phyloP scores from a whole-genome alignment of 441 rosid genomes.

The Aquilaria agallochum region DNA sequence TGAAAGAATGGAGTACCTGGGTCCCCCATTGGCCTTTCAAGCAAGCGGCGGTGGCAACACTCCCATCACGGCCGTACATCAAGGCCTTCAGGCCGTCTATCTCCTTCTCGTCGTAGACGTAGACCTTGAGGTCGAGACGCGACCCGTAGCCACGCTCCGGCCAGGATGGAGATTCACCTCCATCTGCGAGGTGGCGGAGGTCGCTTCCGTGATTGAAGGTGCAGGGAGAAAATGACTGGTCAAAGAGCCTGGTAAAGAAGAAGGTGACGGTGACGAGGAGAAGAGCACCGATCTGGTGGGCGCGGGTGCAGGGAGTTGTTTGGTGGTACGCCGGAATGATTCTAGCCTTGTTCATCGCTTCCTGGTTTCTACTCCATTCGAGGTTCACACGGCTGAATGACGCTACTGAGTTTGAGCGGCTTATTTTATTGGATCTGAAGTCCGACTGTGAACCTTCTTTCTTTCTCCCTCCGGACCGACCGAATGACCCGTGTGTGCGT shows the following conservation, averaged over 20 bases:
- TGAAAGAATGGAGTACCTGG: slow-evolving; percentile 46
- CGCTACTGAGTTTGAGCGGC: too few species aligned
- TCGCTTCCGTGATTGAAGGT: slow-evolving; percentile 10
- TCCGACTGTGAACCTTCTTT: too few species aligned
- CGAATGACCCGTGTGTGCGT: too few species aligned
- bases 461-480: too few species aligned
- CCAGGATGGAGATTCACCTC: slow-evolving; percentile 51
- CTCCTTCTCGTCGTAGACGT: slow-evolving; percentile 81
- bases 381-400: background rate
- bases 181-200: slow-evolving; percentile 22
- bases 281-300: slow-evolving; percentile 85
- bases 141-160: slow-evolving; percentile 71
- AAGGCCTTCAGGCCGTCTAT: slow-evolving; percentile 63
- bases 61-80: slow-evolving; percentile 71
- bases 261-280: slow-evolving; percentile 67
- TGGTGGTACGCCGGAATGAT: slow-evolving; percentile 39
- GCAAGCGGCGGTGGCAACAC: slow-evolving; percentile 50
- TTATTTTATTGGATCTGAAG: too few species aligned
- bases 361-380: background rate
- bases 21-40: slow-evolving; percentile 98
- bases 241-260: slow-evolving; percentile 75
- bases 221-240: slow-evolving; percentile 47
- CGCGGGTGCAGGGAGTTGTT: slow-evolving; percentile 64
- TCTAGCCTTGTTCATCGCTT: slow-evolving; percentile 36
- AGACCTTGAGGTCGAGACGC: slow-evolving; percentile 65